Base-by-base conservation (phyloP, 2,329 filamentous ascomycete genomes). In the Aspergillus novofumigatus region DNA sequence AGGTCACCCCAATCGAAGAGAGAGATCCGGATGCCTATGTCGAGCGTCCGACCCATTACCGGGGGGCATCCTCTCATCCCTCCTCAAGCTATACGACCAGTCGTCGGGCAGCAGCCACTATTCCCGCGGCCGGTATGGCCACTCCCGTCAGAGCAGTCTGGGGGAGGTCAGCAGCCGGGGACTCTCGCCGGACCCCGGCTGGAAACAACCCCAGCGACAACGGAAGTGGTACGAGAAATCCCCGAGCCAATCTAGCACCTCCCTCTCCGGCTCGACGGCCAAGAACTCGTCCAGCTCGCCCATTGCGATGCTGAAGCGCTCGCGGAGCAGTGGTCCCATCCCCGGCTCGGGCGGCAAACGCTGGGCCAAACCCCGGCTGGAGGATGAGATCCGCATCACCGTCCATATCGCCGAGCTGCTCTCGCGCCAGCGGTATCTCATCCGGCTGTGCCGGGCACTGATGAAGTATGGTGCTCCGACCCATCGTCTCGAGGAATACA, bases 401-500 rank as follows among this genome's bases (percentile, higher is more conserved):
- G 78, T 85, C 4, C 84, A 87, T 66, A 83, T 88, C 58, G 83
- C 83, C 20, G 83, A 86, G 60, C 92, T 89, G 23, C 82, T 96
- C 23, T 86, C 87, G 49, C 85, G 92, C 3, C 92, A 97, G 65
- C 84, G 86, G 53, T 97, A 96, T 71, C 82, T 97, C 11, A 82
- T 93, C 58, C 92, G 90, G 72, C 83, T 97, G 47, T 97, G 93
- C 69, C 86, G 87, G 47, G 91, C 91, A 1, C 78, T 97, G 56
- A 97, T 97, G 92, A 83, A 87, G 70, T 97, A 91, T 62, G 93
- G 93, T 25, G 93, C 93, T 0, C 93, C 93, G 2, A 96, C 92
- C 0, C 93, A 97, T 75, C 86, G 93, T 25, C 78, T 97, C 26
- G 93, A 97, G 75, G 80, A 96, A 70, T 96, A 96, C 72, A 88